Conservation (phyloP, 805 yeast species). For the Suhomyces xylopsoci region DNA sequence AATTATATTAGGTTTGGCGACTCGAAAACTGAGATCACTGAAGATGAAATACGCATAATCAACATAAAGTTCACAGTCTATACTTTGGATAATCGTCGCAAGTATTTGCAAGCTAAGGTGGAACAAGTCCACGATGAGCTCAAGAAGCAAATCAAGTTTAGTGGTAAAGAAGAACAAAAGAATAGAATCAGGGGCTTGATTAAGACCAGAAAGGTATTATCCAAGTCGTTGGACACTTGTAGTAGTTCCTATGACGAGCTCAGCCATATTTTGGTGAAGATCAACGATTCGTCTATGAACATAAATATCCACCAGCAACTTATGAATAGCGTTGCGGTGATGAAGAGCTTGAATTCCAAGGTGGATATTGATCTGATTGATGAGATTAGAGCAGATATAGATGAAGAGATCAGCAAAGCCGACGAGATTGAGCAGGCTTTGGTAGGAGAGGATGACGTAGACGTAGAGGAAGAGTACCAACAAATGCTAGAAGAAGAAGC, state of each 20-base stretch:
- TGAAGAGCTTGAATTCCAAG: slow-evolving; percentile 26
- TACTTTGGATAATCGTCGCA: slow-evolving; percentile 17
- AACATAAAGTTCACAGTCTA: slow-evolving; percentile 21
- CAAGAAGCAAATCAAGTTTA: not conserved
- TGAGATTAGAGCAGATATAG: slow-evolving; percentile 25
- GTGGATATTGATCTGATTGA: slow-evolving; percentile 27
- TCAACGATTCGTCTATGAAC: slow-evolving; percentile 35
- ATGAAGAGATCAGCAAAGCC: slow-evolving; percentile 26
- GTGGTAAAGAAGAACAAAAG: slow-evolving; percentile 10
- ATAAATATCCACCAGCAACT: slow-evolving; percentile 23
- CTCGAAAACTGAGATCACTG: slow-evolving; percentile 13
- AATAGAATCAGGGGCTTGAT: slow-evolving; percentile 17
- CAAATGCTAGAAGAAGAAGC: slow-evolving; percentile 16
- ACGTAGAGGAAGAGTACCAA: slow-evolving; percentile 30
- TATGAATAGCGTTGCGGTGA: slow-evolving; percentile 21
- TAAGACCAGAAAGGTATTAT: slow-evolving; percentile 12
- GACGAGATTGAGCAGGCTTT: slow-evolving; percentile 28
- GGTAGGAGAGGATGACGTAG: slow-evolving; percentile 18
- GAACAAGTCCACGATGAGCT: slow-evolving; percentile 10
- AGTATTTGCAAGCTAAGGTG: slow-evolving; percentile 18
- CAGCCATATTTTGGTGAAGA: slow-evolving; percentile 23
- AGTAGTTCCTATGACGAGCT: slow-evolving; percentile 19
- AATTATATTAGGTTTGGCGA: not conserved
- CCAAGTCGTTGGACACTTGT: slow-evolving; percentile 17
- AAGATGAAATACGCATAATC: slow-evolving; percentile 31